Evolutionary conservation across 306 rosid species (phyloP).

Genomic region (Hippophae gyantsensis): DNA sequence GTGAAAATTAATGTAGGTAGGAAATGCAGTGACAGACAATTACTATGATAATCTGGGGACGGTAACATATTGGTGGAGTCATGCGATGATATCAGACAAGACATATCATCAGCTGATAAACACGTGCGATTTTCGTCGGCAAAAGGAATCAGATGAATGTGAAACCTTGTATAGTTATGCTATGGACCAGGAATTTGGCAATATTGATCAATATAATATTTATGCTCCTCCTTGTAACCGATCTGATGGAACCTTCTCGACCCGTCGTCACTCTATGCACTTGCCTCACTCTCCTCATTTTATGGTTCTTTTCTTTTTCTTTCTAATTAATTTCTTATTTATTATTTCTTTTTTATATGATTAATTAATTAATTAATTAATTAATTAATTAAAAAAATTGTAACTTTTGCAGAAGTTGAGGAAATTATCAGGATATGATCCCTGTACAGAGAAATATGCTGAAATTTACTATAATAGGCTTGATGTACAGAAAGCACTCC

Average conservation of each 20-base stretch:
- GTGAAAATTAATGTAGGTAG: constrained; percentile 44
- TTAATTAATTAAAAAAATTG: too few species aligned
- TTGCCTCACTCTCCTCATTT: constrained; percentile 63
- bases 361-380: too few species aligned
- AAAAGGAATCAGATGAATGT: constrained; percentile 75
- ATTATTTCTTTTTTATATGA: too few species aligned
- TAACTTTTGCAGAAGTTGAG: constrained; percentile 30
- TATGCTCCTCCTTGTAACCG: constrained; percentile 87
- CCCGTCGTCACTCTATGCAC: constrained; percentile 49
- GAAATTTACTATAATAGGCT: constrained; percentile 78
- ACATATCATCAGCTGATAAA: constrained; percentile 65
- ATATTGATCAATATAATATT: constrained; percentile 93
- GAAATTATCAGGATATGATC: constrained; percentile 71
- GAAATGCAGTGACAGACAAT: constrained; percentile 93
- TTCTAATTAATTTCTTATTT: not conserved
- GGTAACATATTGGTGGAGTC: constrained; percentile 98
- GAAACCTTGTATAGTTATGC: constrained; percentile 77
- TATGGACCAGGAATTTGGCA: constrained; percentile 90
- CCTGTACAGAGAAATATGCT: constrained; percentile 91
- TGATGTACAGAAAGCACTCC: constrained; percentile 88
- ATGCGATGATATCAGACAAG: constrained; percentile 92
- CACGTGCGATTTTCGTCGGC: constrained; percentile 68
- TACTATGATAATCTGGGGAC: constrained; percentile 89
- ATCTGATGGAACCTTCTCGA: constrained; percentile 51
- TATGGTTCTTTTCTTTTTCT: constrained; percentile 16